Evolutionary conservation across 331 rosid genomes (phyloP), one percentile per base, ranked within the genome.

Genomic region (Spiraea crenata): DNA sequence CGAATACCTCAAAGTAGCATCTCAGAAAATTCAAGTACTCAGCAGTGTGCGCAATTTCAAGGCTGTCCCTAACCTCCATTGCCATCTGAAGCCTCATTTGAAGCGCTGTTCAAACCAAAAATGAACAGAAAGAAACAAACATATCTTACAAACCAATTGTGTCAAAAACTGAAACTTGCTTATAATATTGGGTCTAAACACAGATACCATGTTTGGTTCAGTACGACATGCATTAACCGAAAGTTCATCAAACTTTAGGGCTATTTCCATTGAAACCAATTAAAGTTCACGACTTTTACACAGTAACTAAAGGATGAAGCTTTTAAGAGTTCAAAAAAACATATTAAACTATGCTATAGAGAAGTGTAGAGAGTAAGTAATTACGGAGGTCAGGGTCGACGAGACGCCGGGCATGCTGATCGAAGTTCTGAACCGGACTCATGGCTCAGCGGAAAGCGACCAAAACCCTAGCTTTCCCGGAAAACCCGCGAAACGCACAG

Each of bases 381-480:
- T 35, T 92, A 92, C 98, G 47, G 34, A 86, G 85, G 67, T 90
- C 93, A 7, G 85, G 69, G 66, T 88, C 96, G 72, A 86, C 81
- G 73, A 92, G 91, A 48, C 77, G 86, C 48, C 93, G 89, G n/a
- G 98, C 82, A 80, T 90, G 98, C 61, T 85, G 96, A 73, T 88
- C 95, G 83, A 90, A 86, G 85, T 92, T 88, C 83, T 88, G 96
- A 69, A 92, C 84, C 17, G 98, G 98, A 79, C 98, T 85, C 98
- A 92, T 92, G 77, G 15, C 66, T 70, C 16, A 35, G 63, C n/a
- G 1, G 11, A 69, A 39, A 48, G 44, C 40, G 20, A n/a, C 6
- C 73, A 67, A 63, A 86, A 80, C 82, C 95, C 87, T 86, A 80
- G 31, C 72, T 8, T 61, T 69, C 13, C 63, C 31, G 50, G 50